Evolutionary conservation across 495 filamentous ascomycete species (phyloP).

Genomic region (Astrothelium macrocarpum): DNA sequence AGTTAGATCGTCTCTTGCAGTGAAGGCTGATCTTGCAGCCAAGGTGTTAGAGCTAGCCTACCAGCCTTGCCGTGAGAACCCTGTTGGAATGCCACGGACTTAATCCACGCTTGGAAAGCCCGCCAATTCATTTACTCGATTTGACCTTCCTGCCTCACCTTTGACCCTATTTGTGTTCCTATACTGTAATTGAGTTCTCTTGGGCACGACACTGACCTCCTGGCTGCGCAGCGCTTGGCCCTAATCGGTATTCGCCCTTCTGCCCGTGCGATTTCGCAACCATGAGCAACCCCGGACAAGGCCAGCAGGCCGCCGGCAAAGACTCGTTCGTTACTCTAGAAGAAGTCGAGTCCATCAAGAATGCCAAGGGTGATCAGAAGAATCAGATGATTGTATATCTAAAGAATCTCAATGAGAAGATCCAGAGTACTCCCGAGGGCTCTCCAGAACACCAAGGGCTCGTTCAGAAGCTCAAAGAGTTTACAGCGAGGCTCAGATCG

Average conservation of each 20-base stretch:
- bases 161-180: not conserved
- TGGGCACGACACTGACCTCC: not conserved
- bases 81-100: too few relatives aligned
- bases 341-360: not conserved
- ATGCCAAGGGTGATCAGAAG: not conserved
- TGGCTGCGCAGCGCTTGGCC: not conserved
- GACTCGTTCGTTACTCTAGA: not conserved
- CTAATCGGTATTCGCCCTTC: not conserved
- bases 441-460: not conserved
- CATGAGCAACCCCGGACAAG: not conserved
- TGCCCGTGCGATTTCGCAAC: not conserved
- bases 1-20: too few relatives aligned
- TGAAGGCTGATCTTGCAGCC: too few relatives aligned
- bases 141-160: not conserved
- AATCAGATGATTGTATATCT: not conserved
- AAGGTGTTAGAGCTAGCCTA: too few relatives aligned
- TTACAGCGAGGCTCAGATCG: not conserved
- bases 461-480: conserved; percentile 2
- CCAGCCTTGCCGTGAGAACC: too few relatives aligned
- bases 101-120: too few relatives aligned
- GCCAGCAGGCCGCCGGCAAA: not conserved
- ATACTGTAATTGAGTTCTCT: too few relatives aligned
- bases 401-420: not conserved
- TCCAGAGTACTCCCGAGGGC: not conserved
- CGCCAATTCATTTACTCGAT: too few relatives aligned